Conservation (phyloP, 1,284 basidiomycete species). For the Amylostereum chailletii region DNA sequence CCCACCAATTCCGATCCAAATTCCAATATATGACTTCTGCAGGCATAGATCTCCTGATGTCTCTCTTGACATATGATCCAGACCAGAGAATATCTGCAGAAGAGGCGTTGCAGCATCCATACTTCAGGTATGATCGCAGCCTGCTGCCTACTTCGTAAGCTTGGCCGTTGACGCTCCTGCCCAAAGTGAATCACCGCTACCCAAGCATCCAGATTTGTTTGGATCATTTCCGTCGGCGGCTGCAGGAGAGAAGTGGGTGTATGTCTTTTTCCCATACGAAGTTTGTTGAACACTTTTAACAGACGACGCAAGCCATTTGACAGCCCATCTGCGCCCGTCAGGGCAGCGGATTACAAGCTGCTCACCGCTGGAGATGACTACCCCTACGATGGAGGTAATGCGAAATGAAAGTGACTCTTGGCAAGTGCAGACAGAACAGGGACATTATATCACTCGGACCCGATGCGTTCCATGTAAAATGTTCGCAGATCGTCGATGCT, state of each 20-base stretch:
- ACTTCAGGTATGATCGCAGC: constrained; percentile 65
- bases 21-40: constrained; percentile 79
- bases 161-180: neutral
- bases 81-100: constrained; percentile 77
- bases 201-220: constrained; percentile 97
- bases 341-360: too few relatives aligned
- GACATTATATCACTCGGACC: too few relatives aligned
- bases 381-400: too few relatives aligned
- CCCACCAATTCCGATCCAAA: constrained; percentile 62
- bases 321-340: constrained; percentile 63
- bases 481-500: constrained; percentile 51
- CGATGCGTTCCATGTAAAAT: constrained; percentile 49
- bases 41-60: constrained; percentile 80
- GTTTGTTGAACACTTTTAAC: neutral
- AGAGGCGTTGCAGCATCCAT: constrained; percentile 85
- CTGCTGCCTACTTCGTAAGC: neutral
- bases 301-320: constrained; percentile 71
- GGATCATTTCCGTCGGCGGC: constrained; percentile 93
- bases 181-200: constrained; percentile 80
- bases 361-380: too few relatives aligned
- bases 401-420: too few relatives aligned
- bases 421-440: too few relatives aligned
- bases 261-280: neutral
- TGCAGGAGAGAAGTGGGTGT: constrained; percentile 86
- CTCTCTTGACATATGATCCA: constrained; percentile 86